These are phyloP conservation scores for Entophlyctis luteolus DNA, from an alignment of 192 early-diverging fungal genomes.

Conservation along the genomic window DNA sequence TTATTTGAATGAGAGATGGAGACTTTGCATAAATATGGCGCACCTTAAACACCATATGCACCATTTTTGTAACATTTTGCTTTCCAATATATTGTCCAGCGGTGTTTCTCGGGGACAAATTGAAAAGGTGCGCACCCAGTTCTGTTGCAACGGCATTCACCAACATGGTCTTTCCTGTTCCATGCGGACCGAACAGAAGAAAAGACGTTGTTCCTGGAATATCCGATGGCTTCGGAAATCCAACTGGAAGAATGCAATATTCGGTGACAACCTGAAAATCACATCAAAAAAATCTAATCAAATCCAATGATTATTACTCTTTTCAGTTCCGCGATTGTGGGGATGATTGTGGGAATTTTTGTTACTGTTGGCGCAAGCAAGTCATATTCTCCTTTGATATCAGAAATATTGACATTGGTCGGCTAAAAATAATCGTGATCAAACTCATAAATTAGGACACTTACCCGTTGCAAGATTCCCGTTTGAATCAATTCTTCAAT, in stretches of 20 bases:
- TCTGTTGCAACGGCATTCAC: constrained; percentile 57
- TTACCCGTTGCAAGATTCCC: constrained; percentile 51
- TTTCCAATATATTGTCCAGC: constrained; percentile 59
- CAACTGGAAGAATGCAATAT: constrained; percentile 54
- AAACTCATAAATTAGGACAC: background rate
- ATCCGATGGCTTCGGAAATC: constrained; percentile 29
- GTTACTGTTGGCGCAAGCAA: constrained; percentile 32
- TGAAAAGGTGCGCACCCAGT: constrained; percentile 52
- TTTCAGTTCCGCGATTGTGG: constrained; percentile 49
- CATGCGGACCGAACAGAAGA: constrained; percentile 50
- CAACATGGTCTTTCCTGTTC: constrained; percentile 55
- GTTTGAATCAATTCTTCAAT: constrained; percentile 55
- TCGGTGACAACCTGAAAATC: constrained; percentile 40
- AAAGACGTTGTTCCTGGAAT: constrained; percentile 42
- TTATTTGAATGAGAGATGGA: background rate
- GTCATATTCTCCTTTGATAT: constrained; percentile 49
- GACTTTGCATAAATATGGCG: background rate
- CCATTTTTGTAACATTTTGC: constrained; percentile 46
- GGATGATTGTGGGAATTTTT: constrained; percentile 42
- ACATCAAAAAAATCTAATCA: background rate
- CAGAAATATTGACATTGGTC: constrained; percentile 13
- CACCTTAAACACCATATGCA: constrained; percentile 65
- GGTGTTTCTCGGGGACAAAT: constrained; percentile 54
- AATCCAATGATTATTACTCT: constrained; percentile 31
- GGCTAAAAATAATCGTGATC: constrained; percentile 13